Evolutionary conservation across 2,329 filamentous ascomycete species (phyloP).

Genomic region (Gliomastix tumulicola): DNA sequence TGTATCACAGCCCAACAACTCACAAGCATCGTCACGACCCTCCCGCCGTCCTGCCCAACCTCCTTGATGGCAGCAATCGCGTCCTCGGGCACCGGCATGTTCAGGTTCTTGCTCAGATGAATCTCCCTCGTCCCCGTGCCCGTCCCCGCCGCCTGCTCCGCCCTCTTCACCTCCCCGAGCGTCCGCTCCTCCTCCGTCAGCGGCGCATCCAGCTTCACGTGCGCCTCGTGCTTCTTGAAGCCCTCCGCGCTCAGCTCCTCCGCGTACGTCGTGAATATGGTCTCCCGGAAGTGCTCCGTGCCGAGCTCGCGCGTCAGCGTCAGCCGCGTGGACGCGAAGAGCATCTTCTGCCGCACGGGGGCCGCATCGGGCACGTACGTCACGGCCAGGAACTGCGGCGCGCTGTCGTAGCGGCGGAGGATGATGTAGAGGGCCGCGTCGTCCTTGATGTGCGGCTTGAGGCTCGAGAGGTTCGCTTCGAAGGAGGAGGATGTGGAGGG

Average conservation of each 20-base stretch:
- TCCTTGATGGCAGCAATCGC: slow-evolving; percentile 58
- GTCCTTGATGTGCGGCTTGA: slow-evolving; percentile 57
- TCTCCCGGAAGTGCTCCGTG: slow-evolving; percentile 71
- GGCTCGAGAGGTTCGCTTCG: slow-evolving; percentile 52
- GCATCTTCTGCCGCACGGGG: slow-evolving; percentile 78
- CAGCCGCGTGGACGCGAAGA: slow-evolving; percentile 72
- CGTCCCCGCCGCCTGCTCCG: slow-evolving; percentile 66
- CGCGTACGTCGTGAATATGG: slow-evolving; percentile 63
- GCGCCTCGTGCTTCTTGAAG: slow-evolving; percentile 66
- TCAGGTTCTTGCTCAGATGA: slow-evolving; percentile 48
- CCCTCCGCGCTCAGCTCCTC: slow-evolving; percentile 63
- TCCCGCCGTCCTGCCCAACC: slow-evolving; percentile 43
- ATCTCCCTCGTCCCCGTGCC: slow-evolving; percentile 57
- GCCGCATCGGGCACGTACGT: slow-evolving; percentile 76
- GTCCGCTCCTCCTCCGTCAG: slow-evolving; percentile 73
- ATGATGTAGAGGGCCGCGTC: slow-evolving; percentile 68
- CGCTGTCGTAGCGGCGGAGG: slow-evolving; percentile 57
- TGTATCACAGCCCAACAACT: slow-evolving; percentile 18
- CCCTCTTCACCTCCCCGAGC: slow-evolving; percentile 65
- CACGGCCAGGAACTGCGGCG: slow-evolving; percentile 58
- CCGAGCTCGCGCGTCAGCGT: slow-evolving; percentile 72
- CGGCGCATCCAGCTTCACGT: slow-evolving; percentile 57
- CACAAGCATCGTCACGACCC: slow-evolving; percentile 59
- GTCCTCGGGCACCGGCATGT: slow-evolving; percentile 53
- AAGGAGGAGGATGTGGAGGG: slow-evolving; percentile 53